Evolutionary conservation across 371 early-diverging fungal genomes (phyloP).

Genomic region (Blastocladiella emersonii): DNA sequence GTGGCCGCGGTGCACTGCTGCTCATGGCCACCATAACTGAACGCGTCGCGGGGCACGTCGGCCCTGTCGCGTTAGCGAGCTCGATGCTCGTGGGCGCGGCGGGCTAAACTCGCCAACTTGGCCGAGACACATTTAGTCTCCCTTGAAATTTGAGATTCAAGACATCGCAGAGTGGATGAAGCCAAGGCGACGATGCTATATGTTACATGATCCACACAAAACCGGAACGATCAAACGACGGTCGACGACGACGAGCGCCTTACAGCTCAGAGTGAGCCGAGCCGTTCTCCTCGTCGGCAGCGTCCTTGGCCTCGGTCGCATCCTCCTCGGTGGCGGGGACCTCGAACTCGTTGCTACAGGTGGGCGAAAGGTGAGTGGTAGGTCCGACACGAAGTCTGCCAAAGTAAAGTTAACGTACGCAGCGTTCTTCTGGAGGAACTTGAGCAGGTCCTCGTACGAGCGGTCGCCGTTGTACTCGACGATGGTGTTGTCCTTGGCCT

Average conservation of each 20-base stretch:
- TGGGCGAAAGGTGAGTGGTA: background rate
- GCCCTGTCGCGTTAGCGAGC: too few relatives aligned
- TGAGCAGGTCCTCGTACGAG: conserved; percentile 50
- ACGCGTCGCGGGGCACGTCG: too few relatives aligned
- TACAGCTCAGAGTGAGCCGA: conserved; percentile 14
- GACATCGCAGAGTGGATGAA: too few relatives aligned
- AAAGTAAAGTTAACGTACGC: conserved; percentile 22
- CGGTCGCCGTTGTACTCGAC: conserved; percentile 79
- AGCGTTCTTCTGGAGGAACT: conserved; percentile 57
- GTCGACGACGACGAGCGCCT: background rate
- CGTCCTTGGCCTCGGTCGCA: conserved; percentile 15
- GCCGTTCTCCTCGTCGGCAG: conserved; percentile 13
- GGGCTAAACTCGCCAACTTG: too few relatives aligned
- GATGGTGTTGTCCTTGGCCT: conserved; percentile 55
- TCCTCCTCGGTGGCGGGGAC: background rate
- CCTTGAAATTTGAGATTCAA: too few relatives aligned
- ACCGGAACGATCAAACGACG: too few relatives aligned
- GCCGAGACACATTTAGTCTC: too few relatives aligned
- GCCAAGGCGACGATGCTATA: too few relatives aligned
- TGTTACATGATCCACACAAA: too few relatives aligned
- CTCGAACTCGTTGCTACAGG: background rate
- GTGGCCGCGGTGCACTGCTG: too few relatives aligned
- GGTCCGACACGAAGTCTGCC: conserved; percentile 9
- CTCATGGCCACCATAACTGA: too few relatives aligned
- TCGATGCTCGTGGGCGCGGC: too few relatives aligned